These are phyloP conservation scores for Penicillium sp. DNA, from an alignment of 2,329 filamentous ascomycete species.

Conservation along the genomic window DNA sequence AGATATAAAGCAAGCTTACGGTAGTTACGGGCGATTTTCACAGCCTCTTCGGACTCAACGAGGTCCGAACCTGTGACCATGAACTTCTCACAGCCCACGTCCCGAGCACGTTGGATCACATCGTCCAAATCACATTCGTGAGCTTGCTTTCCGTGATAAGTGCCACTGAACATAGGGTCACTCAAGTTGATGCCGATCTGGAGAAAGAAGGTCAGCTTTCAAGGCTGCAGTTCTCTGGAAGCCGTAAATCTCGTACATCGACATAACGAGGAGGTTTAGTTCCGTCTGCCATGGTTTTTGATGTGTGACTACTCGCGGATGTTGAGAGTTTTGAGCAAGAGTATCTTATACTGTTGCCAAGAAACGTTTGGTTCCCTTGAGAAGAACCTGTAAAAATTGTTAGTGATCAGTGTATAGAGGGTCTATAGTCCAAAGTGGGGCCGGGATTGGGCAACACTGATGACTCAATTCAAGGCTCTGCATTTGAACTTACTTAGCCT, in stretches of 20 bases:
- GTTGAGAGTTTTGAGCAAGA: constrained; percentile 10
- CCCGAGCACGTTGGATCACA: constrained; percentile 74
- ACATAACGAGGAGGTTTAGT: constrained; percentile 44
- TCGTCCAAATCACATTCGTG: constrained; percentile 51
- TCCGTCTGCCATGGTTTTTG: constrained; percentile 36
- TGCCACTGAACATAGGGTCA: constrained; percentile 83
- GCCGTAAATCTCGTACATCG: constrained; percentile 39
- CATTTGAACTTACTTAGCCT: not conserved
- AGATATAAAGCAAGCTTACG: constrained; percentile 53
- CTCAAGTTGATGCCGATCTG: constrained; percentile 92
- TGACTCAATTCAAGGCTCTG: not conserved
- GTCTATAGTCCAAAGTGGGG: not conserved
- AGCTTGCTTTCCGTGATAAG: constrained; percentile 75
- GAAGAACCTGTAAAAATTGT: not conserved
- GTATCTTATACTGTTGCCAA: not conserved
- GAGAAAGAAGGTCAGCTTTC: constrained; percentile 16
- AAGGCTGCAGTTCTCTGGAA: not conserved
- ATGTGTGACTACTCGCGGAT: constrained; percentile 1
- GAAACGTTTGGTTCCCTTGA: not conserved
- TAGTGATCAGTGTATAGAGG: not conserved
- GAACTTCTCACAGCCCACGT: constrained; percentile 81
- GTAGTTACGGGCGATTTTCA: constrained; percentile 71
- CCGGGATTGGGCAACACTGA: not conserved
- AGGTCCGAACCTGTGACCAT: constrained; percentile 93
- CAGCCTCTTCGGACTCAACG: constrained; percentile 70